These are phyloP conservation scores for Mercurialis annua DNA, from an alignment of 345 rosid species.

Conservation along the genomic window DNA sequence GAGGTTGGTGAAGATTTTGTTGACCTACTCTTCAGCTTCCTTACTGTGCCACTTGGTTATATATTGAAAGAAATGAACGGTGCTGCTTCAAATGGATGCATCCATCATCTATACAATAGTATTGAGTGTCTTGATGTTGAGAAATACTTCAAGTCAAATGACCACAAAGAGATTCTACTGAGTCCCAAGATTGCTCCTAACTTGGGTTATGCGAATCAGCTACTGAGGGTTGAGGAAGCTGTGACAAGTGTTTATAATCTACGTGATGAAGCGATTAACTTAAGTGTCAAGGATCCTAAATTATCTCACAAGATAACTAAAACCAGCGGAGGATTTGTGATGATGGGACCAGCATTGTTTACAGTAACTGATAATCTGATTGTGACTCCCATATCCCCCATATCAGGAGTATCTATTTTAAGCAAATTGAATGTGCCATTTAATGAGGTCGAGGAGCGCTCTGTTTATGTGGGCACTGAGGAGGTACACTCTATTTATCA, in stretches of 20 bases:
- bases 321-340: conserved; percentile 13
- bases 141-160: no score
- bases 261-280: not conserved
- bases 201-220: conserved; percentile 11
- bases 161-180: conserved; percentile 10
- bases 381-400: conserved; percentile 15
- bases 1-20: no score
- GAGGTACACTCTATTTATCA: conserved; percentile 23
- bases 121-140: no score
- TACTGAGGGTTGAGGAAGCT: not conserved
- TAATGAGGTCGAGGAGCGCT: conserved; percentile 14
- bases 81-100: no score
- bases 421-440: conserved; percentile 17
- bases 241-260: not conserved
- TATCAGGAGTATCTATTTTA: conserved; percentile 3
- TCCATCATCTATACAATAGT: no score
- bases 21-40: no score
- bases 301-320: not conserved
- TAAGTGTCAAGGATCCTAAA: not conserved
- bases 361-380: conserved; percentile 19
- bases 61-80: no score
- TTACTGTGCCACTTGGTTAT: no score
- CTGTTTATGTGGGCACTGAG: conserved; percentile 10
- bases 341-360: conserved; percentile 10
- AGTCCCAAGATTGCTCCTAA: conserved; percentile 19